A percentile compares a stretch with the other conserved stretches of the same genome.
phyloP scores from a whole-genome alignment of 2,329 filamentous ascomycete genomes.

The Apiospora hydei region DNA sequence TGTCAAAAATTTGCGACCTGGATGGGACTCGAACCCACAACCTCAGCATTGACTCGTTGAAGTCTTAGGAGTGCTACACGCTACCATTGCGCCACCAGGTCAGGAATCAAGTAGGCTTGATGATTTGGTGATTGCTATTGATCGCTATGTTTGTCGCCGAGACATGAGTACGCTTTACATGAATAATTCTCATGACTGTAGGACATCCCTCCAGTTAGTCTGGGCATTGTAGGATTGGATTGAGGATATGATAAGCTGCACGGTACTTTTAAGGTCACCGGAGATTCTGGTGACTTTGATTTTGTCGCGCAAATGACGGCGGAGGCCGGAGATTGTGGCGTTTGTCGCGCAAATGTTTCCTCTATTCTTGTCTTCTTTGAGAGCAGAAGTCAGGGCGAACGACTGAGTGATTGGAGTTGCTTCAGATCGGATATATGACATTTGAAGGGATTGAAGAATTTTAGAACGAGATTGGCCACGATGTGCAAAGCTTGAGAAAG shows the following conservation, averaged over 20 bases:
- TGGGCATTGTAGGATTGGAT: neutral
- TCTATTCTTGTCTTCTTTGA: neutral
- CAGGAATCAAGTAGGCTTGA: neutral
- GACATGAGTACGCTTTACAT: neutral
- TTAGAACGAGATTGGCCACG: neutral
- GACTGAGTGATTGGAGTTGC: neutral
- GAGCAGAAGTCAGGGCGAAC: neutral
- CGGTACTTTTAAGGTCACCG: neutral
- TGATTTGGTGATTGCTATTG: neutral
- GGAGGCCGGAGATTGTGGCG: neutral
- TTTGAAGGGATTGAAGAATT: neutral
- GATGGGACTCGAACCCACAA: constrained; percentile 48
- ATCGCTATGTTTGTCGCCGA: neutral
- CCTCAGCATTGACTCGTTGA: constrained; percentile 33
- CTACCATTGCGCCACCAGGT: constrained; percentile 39
- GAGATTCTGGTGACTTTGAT: neutral
- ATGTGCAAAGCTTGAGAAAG: neutral
- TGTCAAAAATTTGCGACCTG: constrained; percentile 27
- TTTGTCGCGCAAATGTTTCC: neutral
- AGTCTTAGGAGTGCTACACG: constrained; percentile 43
- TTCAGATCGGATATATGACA: neutral
- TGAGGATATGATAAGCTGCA: neutral
- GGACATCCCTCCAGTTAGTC: neutral
- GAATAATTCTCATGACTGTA: neutral
- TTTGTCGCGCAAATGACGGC: neutral